Conservation (phyloP, 208 protist genomes). For the Crithidia expoeki region DNA sequence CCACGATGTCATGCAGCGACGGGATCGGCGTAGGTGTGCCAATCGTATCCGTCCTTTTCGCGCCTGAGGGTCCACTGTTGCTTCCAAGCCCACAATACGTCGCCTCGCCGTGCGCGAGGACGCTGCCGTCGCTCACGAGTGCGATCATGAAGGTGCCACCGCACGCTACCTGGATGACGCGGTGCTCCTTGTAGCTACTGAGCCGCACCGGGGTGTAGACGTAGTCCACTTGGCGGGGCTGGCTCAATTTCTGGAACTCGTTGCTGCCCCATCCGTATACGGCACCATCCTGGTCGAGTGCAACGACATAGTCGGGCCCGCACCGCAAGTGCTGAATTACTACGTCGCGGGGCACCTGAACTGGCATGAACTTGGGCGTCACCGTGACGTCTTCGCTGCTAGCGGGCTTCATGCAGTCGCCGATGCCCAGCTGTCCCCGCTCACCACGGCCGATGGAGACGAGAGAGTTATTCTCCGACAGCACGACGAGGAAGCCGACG, state of each 20-base stretch:
- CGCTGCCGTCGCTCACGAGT: constrained; percentile 54
- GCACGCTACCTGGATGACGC: constrained; percentile 74
- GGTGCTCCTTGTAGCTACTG: constrained; percentile 25
- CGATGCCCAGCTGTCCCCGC: constrained; percentile 66
- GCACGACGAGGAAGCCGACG: constrained; percentile 58
- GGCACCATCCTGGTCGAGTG: constrained; percentile 34
- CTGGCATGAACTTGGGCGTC: constrained; percentile 25
- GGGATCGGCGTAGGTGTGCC: constrained; percentile 31
- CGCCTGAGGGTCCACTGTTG: not conserved
- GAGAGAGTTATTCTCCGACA: constrained; percentile 50
- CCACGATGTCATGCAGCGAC: constrained; percentile 39
- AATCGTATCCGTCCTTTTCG: constrained; percentile 1
- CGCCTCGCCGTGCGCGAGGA: constrained; percentile 63
- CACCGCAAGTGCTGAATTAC: constrained; percentile 43
- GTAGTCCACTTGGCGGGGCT: constrained; percentile 4
- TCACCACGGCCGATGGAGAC: constrained; percentile 57
- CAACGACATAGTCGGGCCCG: constrained; percentile 73
- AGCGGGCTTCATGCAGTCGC: constrained; percentile 35
- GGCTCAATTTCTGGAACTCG: constrained; percentile 32
- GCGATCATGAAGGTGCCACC: constrained; percentile 71
- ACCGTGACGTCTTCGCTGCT: constrained; percentile 32
- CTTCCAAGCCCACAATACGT: constrained; percentile 61
- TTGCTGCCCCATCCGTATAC: constrained; percentile 85
- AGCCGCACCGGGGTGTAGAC: constrained; percentile 53
- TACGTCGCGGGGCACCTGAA: constrained; percentile 32